A percentile compares a stretch with the other conserved stretches of the same genome.
Conservation (phyloP, 1,284 basidiomycete genomes). For the Heliocybe sulcata region DNA sequence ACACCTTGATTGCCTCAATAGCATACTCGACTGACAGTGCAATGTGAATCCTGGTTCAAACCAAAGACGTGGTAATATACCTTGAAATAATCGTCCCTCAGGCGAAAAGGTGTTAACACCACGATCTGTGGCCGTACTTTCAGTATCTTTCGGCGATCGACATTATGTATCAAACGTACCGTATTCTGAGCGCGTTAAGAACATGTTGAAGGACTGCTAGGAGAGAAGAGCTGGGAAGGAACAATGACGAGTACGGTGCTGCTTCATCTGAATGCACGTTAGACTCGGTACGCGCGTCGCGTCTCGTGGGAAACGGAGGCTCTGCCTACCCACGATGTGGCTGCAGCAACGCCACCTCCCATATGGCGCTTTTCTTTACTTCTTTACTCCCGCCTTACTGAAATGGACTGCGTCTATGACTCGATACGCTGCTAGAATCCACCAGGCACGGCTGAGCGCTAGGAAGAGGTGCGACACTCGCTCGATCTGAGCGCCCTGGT, state of each 20-base stretch:
- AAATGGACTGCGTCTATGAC: too few relatives aligned
- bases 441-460: too few relatives aligned
- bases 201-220: slow-evolving; percentile 43
- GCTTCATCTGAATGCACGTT: not conserved
- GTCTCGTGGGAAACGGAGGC: not conserved
- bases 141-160: slow-evolving; percentile 4
- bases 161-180: slow-evolving; percentile 32
- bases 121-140: slow-evolving; percentile 52
- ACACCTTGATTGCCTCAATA: slow-evolving; percentile 95
- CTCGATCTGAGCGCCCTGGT: too few relatives aligned
- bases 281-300: not conserved
- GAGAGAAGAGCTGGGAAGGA: not conserved
- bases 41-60: not conserved
- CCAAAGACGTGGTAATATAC: slow-evolving; percentile 27
- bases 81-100: slow-evolving; percentile 91
- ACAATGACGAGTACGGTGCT: slow-evolving; percentile 1
- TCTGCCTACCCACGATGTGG: not conserved
- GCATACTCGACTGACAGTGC: slow-evolving; percentile 86
- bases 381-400: too few relatives aligned
- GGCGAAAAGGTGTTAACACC: slow-evolving; percentile 99
- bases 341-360: too few relatives aligned
- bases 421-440: too few relatives aligned
- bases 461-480: too few relatives aligned
- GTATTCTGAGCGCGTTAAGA: slow-evolving; percentile 91
- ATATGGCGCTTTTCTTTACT: too few relatives aligned